These are phyloP conservation scores for Termitomyces sp. DNA, from an alignment of 768 basidiomycete species.

Conservation along the genomic window DNA sequence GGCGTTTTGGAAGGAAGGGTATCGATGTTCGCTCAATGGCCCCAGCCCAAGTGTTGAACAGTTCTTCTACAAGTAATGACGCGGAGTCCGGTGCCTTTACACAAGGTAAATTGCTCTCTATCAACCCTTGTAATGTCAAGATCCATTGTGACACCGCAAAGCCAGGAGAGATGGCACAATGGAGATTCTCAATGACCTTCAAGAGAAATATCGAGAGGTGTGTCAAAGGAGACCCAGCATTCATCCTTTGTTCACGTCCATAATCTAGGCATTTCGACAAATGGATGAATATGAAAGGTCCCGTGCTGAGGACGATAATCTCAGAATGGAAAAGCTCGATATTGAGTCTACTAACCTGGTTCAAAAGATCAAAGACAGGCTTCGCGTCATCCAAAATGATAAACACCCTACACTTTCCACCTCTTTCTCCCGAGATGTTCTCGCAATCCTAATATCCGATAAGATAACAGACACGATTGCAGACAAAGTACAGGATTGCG, in stretches of 20 bases:
- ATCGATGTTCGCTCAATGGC: background rate
- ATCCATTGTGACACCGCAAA: background rate
- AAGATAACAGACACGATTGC: background rate
- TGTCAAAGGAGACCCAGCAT: background rate
- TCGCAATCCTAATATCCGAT: conserved; percentile 10
- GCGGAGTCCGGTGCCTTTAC: background rate
- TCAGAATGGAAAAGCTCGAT: background rate
- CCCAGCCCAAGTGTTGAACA: background rate
- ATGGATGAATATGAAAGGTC: conserved; percentile 10
- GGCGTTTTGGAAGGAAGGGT: background rate
- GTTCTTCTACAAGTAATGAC: background rate
- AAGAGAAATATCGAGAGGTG: conserved; percentile 9
- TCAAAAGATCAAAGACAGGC: background rate
- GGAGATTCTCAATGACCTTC: background rate
- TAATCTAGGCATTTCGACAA: background rate
- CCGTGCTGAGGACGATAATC: conserved; percentile 2
- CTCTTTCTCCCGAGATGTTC: background rate
- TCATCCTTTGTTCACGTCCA: background rate
- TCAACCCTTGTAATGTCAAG: background rate
- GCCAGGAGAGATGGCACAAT: background rate
- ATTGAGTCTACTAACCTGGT: background rate
- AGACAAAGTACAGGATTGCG: background rate
- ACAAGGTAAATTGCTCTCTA: background rate
- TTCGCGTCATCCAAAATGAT: background rate
- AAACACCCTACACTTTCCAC: background rate